Conservation (phyloP, 805 yeast species). For the Candida awuae region DNA sequence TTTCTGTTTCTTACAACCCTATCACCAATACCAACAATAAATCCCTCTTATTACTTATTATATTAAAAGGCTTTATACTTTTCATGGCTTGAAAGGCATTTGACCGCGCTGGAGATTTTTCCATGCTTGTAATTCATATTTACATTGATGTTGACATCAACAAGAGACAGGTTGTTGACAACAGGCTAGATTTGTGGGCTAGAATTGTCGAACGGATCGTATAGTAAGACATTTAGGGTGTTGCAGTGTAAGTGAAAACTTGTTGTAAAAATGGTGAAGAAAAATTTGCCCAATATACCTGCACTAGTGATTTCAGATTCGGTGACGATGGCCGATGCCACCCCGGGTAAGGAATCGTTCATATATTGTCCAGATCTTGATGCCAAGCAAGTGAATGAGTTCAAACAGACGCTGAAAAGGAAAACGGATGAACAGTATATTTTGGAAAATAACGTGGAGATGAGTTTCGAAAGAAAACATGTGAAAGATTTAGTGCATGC, state of each 20-base stretch:
- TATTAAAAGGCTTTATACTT: too few species aligned
- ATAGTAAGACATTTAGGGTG: too few species aligned
- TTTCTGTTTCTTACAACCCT: background rate
- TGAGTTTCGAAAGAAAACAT: conserved; percentile 52
- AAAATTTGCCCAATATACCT: conserved; percentile 2
- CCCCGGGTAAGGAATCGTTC: conserved; percentile 20
- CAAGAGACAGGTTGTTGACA: too few species aligned
- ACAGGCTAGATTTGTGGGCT: too few species aligned
- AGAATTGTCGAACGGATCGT: too few species aligned
- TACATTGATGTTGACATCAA: too few species aligned
- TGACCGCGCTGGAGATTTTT: too few species aligned
- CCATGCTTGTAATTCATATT: too few species aligned
- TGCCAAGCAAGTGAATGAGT: conserved; percentile 14
- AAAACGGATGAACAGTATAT: conserved; percentile 24
- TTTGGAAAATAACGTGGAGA: conserved; percentile 21
- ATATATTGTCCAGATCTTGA: conserved; percentile 24
- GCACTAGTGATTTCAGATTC: conserved; percentile 5
- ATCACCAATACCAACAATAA: too few species aligned
- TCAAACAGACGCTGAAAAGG: conserved; percentile 21
- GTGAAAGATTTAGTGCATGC: conserved; percentile 60
- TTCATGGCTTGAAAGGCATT: too few species aligned
- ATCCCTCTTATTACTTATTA: too few species aligned
- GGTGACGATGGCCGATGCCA: background rate
- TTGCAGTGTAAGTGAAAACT: too few species aligned
- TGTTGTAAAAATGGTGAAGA: background rate